phyloP scores from a whole-genome alignment of 371 early-diverging fungal genomes.

The Zychaea mexicana region DNA sequence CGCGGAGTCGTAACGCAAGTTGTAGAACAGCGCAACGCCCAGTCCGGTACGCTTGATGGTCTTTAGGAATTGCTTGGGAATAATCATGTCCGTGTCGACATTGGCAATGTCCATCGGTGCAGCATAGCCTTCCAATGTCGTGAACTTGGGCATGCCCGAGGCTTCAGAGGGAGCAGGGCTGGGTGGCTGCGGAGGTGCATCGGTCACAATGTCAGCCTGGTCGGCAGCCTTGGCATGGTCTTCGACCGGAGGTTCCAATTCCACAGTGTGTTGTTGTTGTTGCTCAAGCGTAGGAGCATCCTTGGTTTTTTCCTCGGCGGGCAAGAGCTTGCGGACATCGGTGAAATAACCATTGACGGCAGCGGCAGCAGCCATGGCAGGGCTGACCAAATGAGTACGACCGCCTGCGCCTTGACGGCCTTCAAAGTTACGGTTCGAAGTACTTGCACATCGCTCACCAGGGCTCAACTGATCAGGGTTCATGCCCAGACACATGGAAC shows the following conservation, averaged over 20 bases:
- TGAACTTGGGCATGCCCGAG: constrained; percentile 64
- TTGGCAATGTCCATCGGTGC: constrained; percentile 66
- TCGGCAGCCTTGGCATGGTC: constrained; percentile 18
- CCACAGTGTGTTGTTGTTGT: constrained; percentile 12
- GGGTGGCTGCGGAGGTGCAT: constrained; percentile 20
- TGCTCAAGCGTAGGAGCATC: constrained; percentile 6
- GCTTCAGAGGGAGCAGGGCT: constrained; percentile 10
- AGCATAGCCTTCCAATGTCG: constrained; percentile 56
- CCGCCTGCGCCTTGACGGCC: constrained; percentile 72
- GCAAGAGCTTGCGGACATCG: constrained; percentile 43
- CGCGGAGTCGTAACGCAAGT: constrained; percentile 56
- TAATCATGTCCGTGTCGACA: constrained; percentile 75
- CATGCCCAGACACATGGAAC: constrained; percentile 79
- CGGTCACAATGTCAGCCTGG: constrained; percentile 25
- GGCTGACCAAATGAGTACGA: constrained; percentile 57
- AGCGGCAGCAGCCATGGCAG: constrained; percentile 58
- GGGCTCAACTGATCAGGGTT: constrained; percentile 73
- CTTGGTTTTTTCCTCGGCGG: constrained; percentile 19
- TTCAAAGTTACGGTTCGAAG: constrained; percentile 76
- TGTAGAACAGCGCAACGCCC: constrained; percentile 61
- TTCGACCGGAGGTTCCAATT: constrained; percentile 16
- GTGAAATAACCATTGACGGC: constrained; percentile 47
- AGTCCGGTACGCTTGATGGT: constrained; percentile 75
- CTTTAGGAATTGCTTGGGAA: constrained; percentile 77
- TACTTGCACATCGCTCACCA: constrained; percentile 70